Base-by-base conservation (phyloP, 2,329 filamentous ascomycete species). In the Pseudogymnoascus sp. region DNA sequence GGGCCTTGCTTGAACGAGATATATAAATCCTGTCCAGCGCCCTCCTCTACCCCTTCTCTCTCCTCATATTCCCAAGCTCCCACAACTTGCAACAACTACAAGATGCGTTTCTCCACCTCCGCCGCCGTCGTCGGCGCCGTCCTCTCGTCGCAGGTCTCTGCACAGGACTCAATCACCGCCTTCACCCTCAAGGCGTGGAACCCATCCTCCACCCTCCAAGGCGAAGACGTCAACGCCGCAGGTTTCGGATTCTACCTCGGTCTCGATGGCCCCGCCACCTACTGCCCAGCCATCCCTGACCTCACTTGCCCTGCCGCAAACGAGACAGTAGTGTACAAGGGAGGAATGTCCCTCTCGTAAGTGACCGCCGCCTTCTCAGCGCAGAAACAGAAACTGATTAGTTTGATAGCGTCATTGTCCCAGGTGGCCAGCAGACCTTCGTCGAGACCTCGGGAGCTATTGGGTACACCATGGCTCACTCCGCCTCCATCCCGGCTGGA, bases 401-500 rank as follows among this genome's bases (percentile, higher is more conserved):
- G 26, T 34, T 54, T 54, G n/a, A 29, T 54, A 61, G 77, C 75
- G 80, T 83, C 34, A 71, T 78, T 31, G 86, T 87, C 4, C 85
- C 86, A 4, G 86, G 86, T 29, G 86, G 86, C 26, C 86, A 89
- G 69, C 74, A 78, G 64, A 78, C 87, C 68, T 89, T 84, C 72
- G 77, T 88, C 64, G 76, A 74, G 2, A 76, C 80, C 3, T 73
- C 77, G 26, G 86, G 86, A 5, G 75, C 78, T 8, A 72, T 89
- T 64, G 76, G 77, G 63, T 88, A 83, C 75, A 83, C 84, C 0
- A 66, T 69, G 18, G 78, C 85, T 0, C 84, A 87, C 74, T 85
- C 83, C 0, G 74, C 73, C 2, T 74, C 69, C 63, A 79, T 81
- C 4, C 84, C 85, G 0, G 66, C 73, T 0, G 84, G 83, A 8